These are phyloP conservation scores for Mrakia hoshinonis DNA, from an alignment of 768 basidiomycete species.

Conservation along the genomic window DNA sequence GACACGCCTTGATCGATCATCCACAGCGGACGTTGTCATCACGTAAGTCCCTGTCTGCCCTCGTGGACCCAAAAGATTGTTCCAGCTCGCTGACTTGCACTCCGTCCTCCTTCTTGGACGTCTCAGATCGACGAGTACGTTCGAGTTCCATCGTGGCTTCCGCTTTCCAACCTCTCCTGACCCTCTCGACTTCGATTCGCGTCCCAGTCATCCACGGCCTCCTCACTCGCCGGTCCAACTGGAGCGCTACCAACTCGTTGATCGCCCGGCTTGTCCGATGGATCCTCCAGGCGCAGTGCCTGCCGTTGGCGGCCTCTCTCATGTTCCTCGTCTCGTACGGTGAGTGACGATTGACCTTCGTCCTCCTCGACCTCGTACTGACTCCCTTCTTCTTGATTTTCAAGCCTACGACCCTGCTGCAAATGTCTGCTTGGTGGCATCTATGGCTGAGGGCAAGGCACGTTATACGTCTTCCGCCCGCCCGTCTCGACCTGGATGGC, in stretches of 20 bases:
- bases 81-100: not conserved
- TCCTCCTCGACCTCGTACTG: not conserved
- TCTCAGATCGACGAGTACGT: not conserved
- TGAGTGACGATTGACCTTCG: not conserved
- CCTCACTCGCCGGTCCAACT: not conserved
- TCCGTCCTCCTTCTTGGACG: not conserved
- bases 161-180: too few relatives aligned
- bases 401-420: not conserved
- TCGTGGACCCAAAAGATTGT: not conserved
- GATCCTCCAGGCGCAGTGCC: not conserved
- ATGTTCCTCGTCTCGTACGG: slow-evolving; percentile 5
- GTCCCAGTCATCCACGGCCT: not conserved
- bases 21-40: not conserved
- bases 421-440: not conserved
- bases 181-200: not conserved
- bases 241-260: not conserved
- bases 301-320: not conserved
- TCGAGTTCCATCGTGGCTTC: not conserved
- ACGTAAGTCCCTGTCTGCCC: not conserved
- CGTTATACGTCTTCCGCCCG: too few relatives aligned
- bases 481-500: too few relatives aligned
- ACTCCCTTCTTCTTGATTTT: not conserved
- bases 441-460: not conserved
- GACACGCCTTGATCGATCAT: too few relatives aligned
- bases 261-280: not conserved